phyloP scores from a whole-genome alignment of 2,329 filamentous ascomycete species.

The Pseudonectria buxi region DNA sequence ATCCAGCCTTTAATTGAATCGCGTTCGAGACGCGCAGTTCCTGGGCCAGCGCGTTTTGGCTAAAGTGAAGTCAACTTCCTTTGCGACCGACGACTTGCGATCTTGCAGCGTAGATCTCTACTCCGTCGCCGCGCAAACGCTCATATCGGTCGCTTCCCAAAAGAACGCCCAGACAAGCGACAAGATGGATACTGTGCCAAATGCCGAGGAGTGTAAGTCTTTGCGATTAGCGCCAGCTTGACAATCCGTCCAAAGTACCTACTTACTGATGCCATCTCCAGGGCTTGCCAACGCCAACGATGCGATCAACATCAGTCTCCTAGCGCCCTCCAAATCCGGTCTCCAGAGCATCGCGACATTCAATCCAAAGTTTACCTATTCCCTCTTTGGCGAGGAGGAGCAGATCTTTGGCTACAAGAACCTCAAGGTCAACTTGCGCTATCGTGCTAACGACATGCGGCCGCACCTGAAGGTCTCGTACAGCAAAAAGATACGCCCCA shows the following conservation, averaged over 20 bases:
- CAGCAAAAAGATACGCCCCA: conserved; percentile 60
- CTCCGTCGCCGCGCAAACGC: neutral
- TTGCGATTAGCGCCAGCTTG: conserved; percentile 1
- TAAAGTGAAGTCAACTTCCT: conserved; percentile 4
- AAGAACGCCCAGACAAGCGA: no score
- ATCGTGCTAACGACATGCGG: conserved; percentile 64
- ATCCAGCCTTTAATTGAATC: conserved; percentile 18
- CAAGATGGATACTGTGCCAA: conserved; percentile 24
- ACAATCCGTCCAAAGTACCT: conserved; percentile 7
- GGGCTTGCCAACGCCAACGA: conserved; percentile 57
- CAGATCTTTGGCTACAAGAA: conserved; percentile 84
- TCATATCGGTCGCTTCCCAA: neutral
- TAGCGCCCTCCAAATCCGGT: conserved; percentile 41
- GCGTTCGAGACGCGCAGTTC: conserved; percentile 13
- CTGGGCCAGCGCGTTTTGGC: conserved; percentile 5
- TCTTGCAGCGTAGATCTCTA: no score
- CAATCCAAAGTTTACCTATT: conserved; percentile 80
- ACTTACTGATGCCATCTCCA: conserved; percentile 20
- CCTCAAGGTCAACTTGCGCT: conserved; percentile 67
- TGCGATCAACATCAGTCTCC: conserved; percentile 55
- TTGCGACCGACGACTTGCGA: conserved; percentile 2
- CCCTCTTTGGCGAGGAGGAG: conserved; percentile 91
- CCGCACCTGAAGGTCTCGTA: conserved; percentile 68
- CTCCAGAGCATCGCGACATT: conserved; percentile 61
- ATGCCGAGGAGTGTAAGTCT: conserved; percentile 29